Evolutionary conservation across 345 rosid genomes (phyloP), one percentile per base, ranked within the genome.

Genomic region (Erucastrum elatum): DNA sequence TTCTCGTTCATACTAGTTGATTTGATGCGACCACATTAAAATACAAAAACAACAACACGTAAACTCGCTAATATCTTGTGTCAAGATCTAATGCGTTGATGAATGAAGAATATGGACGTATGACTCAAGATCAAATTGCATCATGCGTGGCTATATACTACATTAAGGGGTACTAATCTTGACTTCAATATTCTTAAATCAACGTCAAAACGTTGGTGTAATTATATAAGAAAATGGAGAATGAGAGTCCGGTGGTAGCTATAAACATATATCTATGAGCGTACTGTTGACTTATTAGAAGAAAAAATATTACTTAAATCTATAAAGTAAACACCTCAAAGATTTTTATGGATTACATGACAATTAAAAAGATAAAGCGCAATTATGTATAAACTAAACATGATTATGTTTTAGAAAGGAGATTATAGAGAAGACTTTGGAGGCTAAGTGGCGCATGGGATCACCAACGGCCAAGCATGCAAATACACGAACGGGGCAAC

Each of bases 361-460:
- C 76, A 70, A 70, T 29, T 49, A 44, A 21, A 65, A 72, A 77
- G 55, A 77, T 76, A 55, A 76, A 68, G 41, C 70, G 77, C 17
- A 77, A 70, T 58, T 37, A 41, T 75, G 13, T 71, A 75, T 80
- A 64, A 25, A 56, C 29, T 70, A 70, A 75, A 41, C 34, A 70
- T 63, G 68, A 56, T 73, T 79, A 73, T 46, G 51, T 60, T 21
- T 9, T 75, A 51, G 3, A 55, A 75, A 25, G 9, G 71, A 9
- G 33, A 33, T 41, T 64, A 31, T 25, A 66, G 77, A 85, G 85
- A 53, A 84, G 83, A 82, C 64, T 26, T 33, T 71, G 46, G 9
- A 21, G n/a, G 82, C 0, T 86, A 85, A 88, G 89, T 80, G 96
- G 90, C 96, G 91, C 75, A 79, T 86, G 86, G 90, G 81, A 81